Conservation (phyloP, 441 rosid genomes). For the Rhodomyrtus psidioides region DNA sequence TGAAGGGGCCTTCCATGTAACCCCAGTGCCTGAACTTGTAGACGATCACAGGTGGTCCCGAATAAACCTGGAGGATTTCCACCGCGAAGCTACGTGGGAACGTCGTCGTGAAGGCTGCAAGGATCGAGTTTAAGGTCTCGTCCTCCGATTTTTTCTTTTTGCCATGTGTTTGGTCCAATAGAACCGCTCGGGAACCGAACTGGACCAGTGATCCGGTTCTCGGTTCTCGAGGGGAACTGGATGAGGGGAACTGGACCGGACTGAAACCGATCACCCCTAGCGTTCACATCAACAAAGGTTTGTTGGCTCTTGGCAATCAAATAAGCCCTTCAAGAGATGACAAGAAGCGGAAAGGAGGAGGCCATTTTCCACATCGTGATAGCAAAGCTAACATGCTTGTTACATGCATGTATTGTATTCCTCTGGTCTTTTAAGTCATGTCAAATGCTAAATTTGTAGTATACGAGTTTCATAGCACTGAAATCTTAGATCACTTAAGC, state of each 20-base stretch:
- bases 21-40: constrained; percentile 77
- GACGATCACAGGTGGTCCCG: constrained; percentile 43
- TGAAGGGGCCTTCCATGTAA: constrained; percentile 62
- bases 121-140: constrained; percentile 18
- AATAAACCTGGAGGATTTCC: constrained; percentile 46
- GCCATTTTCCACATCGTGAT: constrained; percentile 88
- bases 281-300: constrained; percentile 90
- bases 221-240: too few species aligned
- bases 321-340: constrained; percentile 97
- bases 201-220: too few species aligned
- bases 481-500: too few species aligned
- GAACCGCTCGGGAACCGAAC: too few species aligned
- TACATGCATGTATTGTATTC: constrained; percentile 42
- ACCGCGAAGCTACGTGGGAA: constrained; percentile 58
- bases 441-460: not conserved
- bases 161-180: too few species aligned
- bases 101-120: constrained; percentile 30
- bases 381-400: constrained; percentile 97
- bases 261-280: too few species aligned
- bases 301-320: constrained; percentile 88
- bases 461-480: too few species aligned
- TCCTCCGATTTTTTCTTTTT: too few species aligned
- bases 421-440: not conserved
- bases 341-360: constrained; percentile 90
- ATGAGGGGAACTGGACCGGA: too few species aligned